These are phyloP conservation scores for thale cress (Arabidopsis thaliana) DNA, from an alignment of 345 rosid genomes.

Conservation along the genomic window DNA sequence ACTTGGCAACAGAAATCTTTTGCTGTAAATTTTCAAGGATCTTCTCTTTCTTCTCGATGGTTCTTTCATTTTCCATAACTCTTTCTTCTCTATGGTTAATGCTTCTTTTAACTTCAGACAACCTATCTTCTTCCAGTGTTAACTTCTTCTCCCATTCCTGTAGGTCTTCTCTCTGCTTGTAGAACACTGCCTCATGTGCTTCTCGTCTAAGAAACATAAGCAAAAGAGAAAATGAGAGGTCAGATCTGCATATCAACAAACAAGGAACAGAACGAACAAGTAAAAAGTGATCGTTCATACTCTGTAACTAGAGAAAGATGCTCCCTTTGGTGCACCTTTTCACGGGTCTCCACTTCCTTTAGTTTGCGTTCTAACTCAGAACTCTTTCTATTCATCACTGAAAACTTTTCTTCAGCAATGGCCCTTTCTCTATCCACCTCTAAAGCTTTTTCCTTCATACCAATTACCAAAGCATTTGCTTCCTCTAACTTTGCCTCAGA, in stretches of 20 bases:
- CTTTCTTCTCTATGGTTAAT: conserved; percentile 64
- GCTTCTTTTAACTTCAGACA: conserved; percentile 57
- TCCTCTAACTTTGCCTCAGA: conserved; percentile 70
- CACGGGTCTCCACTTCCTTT: conserved; percentile 73
- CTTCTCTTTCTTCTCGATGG: conserved; percentile 58
- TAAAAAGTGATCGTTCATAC: conserved; percentile 45
- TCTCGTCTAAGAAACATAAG: conserved; percentile 62
- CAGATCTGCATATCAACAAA: conserved; percentile 9
- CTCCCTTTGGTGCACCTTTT: conserved; percentile 64
- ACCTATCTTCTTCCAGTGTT: conserved; percentile 54
- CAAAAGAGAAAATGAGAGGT: conserved; percentile 9
- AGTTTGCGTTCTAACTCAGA: conserved; percentile 71
- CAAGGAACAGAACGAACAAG: not conserved
- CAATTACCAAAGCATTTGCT: conserved; percentile 64
- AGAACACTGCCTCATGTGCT: conserved; percentile 69
- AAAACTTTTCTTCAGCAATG: conserved; percentile 69
- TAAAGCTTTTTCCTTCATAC: conserved; percentile 59
- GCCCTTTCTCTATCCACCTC: conserved; percentile 64
- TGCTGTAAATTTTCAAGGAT: conserved; percentile 60
- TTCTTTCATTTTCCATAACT: conserved; percentile 55
- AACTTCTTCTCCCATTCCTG: conserved; percentile 77
- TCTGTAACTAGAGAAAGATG: conserved; percentile 69
- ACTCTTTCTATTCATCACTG: conserved; percentile 63
- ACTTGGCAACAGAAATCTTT: conserved; percentile 53
- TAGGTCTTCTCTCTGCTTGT: conserved; percentile 75